Evolutionary conservation across 176 grass and related monocot species (phyloP).

Genomic region (Aegilops speltoides): DNA sequence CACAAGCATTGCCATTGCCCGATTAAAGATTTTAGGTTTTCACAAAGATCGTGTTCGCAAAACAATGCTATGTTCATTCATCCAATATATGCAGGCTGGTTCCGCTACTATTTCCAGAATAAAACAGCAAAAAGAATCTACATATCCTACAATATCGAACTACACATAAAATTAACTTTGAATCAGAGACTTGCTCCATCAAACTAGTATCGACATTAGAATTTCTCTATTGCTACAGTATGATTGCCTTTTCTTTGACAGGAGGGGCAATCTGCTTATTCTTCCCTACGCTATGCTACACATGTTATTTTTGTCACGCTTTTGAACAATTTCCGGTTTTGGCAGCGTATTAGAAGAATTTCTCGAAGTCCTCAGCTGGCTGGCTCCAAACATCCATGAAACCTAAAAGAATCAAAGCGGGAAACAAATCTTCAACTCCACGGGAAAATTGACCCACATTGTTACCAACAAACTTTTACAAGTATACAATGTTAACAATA

Average conservation of each 20-base stretch:
- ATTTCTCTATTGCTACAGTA: conserved; percentile 19
- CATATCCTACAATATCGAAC: conserved; percentile 1
- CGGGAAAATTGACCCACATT: background rate
- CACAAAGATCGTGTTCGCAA: no score
- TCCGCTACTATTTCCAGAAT: background rate
- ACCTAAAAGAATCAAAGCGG: conserved; percentile 34
- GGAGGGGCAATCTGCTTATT: conserved; percentile 37
- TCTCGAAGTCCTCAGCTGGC: conserved; percentile 51
- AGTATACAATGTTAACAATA: background rate
- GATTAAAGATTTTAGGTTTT: no score
- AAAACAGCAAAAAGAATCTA: background rate
- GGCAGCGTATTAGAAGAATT: conserved; percentile 49
- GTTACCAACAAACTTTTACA: background rate
- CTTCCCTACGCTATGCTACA: conserved; percentile 33
- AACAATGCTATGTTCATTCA: background rate
- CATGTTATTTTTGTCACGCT: conserved; percentile 28
- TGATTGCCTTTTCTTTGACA: conserved; percentile 10
- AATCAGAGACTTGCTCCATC: conserved; percentile 18
- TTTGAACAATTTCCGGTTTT: background rate
- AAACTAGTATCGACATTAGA: conserved; percentile 16
- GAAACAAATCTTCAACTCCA: background rate
- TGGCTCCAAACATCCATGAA: conserved; percentile 73
- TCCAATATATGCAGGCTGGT: background rate
- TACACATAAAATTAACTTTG: background rate
- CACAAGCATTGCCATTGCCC: no score